A percentile compares a stretch with the other conserved stretches of the same genome.
phyloP scores from a whole-genome alignment of 2,329 filamentous ascomycete genomes.

The Colletotrichum sojae region DNA sequence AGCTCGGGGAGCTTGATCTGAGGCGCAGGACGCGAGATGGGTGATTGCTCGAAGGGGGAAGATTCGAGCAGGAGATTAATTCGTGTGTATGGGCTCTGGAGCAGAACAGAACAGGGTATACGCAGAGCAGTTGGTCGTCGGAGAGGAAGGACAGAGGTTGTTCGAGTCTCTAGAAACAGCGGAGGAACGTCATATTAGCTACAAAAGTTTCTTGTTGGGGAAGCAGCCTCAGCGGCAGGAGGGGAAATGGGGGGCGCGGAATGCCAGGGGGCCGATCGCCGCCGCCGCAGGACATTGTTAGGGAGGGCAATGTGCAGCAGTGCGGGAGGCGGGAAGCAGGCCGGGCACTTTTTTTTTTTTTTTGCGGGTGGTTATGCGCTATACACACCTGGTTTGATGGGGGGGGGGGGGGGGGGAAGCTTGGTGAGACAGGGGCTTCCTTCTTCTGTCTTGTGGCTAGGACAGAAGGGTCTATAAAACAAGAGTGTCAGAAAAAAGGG shows the following conservation, averaged over 20 bases:
- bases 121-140: conserved; percentile 33
- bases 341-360: not conserved
- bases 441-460: conserved; percentile 37
- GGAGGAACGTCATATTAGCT: conserved; percentile 28
- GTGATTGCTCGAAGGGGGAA: conserved; percentile 34
- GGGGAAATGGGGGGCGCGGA: conserved; percentile 23
- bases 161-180: conserved; percentile 34
- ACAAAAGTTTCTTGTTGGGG: conserved; percentile 40
- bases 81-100: conserved; percentile 31
- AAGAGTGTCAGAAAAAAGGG: conserved; percentile 31
- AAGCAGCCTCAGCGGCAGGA: conserved; percentile 9
- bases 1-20: conserved; percentile 38
- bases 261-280: conserved; percentile 32
- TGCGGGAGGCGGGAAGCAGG: not conserved
- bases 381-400: conserved; percentile 32
- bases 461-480: conserved; percentile 37
- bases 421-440: conserved; percentile 35
- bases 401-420: conserved; percentile 9
- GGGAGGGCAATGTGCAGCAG: conserved; percentile 14
- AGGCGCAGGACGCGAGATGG: conserved; percentile 1
- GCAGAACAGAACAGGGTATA: conserved; percentile 36
- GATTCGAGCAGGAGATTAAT: conserved; percentile 40
- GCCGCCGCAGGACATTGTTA: conserved; percentile 20
- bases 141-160: conserved; percentile 38
- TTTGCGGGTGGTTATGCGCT: not conserved